A percentile compares a stretch with the other conserved stretches of the same genome.
Evolutionary conservation across 2,329 filamentous ascomycete species (phyloP).

Genomic region (Arthrobotrys sinensis): DNA sequence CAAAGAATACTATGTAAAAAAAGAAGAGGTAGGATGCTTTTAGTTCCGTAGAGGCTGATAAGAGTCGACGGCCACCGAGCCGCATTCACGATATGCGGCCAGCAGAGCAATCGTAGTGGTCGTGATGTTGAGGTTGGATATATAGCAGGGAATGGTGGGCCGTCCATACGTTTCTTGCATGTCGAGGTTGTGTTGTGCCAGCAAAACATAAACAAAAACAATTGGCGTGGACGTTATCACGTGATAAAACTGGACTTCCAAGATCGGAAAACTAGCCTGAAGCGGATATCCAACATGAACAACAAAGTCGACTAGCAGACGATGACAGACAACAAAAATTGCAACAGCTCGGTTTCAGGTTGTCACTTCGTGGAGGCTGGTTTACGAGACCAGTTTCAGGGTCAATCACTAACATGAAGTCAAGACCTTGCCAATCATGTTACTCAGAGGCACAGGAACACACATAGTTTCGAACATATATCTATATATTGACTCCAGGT

Average conservation of each 20-base stretch:
- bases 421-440: not conserved
- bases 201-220: conserved; percentile 60
- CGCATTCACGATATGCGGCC: conserved; percentile 25
- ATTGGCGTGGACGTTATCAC: conserved; percentile 29
- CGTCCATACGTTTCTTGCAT: not conserved
- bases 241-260: conserved; percentile 7
- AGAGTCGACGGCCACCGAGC: conserved; percentile 11
- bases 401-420: not conserved
- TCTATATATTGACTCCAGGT: conserved; percentile 17
- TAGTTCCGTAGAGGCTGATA: not conserved
- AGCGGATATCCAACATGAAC: conserved; percentile 13
- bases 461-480: not conserved
- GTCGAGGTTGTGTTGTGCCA: conserved; percentile 50
- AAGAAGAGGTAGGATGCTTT: not conserved
- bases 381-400: no score
- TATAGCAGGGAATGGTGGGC: conserved; percentile 33
- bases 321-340: not conserved
- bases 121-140: conserved; percentile 34
- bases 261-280: conserved; percentile 11
- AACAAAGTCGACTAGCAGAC: conserved; percentile 5
- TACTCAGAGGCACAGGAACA: not conserved
- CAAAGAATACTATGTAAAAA: conserved; percentile 11
- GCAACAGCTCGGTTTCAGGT: not conserved
- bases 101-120: conserved; percentile 7
- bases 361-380: no score